phyloP scores from a whole-genome alignment of 192 early-diverging fungal species.

The Chytriomyces sp. region DNA sequence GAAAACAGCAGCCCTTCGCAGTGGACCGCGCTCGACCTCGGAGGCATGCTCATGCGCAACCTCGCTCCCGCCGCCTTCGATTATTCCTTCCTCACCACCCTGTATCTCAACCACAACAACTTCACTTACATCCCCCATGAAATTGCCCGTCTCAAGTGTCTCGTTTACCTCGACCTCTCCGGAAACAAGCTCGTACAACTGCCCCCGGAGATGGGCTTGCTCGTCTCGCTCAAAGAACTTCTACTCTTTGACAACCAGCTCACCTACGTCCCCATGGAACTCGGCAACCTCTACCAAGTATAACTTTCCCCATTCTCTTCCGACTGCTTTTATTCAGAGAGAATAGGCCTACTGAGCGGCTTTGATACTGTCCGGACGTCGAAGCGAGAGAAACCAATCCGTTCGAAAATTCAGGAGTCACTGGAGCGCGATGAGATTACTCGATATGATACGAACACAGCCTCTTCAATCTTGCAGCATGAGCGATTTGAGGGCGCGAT shows the following conservation, averaged over 20 bases:
- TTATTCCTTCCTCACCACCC: conserved; percentile 84
- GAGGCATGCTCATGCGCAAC: conserved; percentile 92
- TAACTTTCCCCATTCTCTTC: no score
- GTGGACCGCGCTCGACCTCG: conserved; percentile 90
- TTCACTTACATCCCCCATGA: conserved; percentile 74
- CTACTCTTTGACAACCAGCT: conserved; percentile 91
- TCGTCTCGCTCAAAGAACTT: conserved; percentile 79
- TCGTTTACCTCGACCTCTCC: conserved; percentile 81
- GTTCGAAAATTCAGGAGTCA: no score
- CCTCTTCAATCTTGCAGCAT: no score
- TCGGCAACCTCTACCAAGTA: conserved; percentile 82
- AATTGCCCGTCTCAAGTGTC: conserved; percentile 64
- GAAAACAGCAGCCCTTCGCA: conserved; percentile 13
- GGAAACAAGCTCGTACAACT: conserved; percentile 83
- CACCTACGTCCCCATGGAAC: conserved; percentile 79
- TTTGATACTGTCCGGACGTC: no score
- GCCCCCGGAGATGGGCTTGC: conserved; percentile 87
- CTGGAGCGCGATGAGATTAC: no score
- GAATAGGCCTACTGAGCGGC: no score
- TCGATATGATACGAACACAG: no score
- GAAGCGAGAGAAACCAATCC: no score
- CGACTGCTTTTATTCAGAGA: no score
- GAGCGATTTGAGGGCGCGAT: no score
- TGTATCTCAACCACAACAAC: conserved; percentile 97
- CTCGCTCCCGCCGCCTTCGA: conserved; percentile 74